These are phyloP conservation scores for Mortierella sp. DNA, from an alignment of 371 early-diverging fungal genomes.

Conservation along the genomic window DNA sequence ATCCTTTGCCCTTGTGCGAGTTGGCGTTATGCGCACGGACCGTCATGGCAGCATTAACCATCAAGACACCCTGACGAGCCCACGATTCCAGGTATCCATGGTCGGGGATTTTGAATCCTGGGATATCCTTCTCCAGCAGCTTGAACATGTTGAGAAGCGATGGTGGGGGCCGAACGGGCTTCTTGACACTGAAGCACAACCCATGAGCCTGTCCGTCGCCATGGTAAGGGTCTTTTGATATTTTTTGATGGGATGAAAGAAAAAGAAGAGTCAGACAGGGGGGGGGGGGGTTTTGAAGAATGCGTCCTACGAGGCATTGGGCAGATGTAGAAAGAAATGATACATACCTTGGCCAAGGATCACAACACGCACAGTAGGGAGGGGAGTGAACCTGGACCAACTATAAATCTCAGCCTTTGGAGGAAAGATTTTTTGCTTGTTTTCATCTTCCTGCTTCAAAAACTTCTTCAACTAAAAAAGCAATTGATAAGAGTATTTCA, in stretches of 20 bases:
- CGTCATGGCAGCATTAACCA: slow-evolving; percentile 95
- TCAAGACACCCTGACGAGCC: slow-evolving; percentile 94
- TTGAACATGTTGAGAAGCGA: slow-evolving; percentile 95
- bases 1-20: slow-evolving; percentile 92
- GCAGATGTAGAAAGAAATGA: background rate
- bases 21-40: slow-evolving; percentile 88
- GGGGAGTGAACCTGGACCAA: slow-evolving; percentile 81
- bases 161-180: slow-evolving; percentile 86
- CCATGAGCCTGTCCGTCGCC: slow-evolving; percentile 94
- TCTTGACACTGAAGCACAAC: slow-evolving; percentile 88
- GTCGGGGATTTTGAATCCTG: slow-evolving; percentile 70
- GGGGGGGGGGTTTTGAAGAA: background rate
- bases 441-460: slow-evolving; percentile 67
- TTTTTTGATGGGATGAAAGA: background rate
- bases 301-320: background rate
- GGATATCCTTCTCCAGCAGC: slow-evolving; percentile 80
- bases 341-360: slow-evolving; percentile 89
- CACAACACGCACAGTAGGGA: slow-evolving; percentile 81
- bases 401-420: slow-evolving; percentile 81
- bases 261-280: background rate
- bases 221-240: slow-evolving; percentile 94
- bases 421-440: slow-evolving; percentile 77
- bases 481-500: background rate
- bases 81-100: slow-evolving; percentile 84
- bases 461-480: slow-evolving; percentile 74